Evolutionary conservation across 768 basidiomycete genomes (phyloP).

Genomic region (Suillus discolor): DNA sequence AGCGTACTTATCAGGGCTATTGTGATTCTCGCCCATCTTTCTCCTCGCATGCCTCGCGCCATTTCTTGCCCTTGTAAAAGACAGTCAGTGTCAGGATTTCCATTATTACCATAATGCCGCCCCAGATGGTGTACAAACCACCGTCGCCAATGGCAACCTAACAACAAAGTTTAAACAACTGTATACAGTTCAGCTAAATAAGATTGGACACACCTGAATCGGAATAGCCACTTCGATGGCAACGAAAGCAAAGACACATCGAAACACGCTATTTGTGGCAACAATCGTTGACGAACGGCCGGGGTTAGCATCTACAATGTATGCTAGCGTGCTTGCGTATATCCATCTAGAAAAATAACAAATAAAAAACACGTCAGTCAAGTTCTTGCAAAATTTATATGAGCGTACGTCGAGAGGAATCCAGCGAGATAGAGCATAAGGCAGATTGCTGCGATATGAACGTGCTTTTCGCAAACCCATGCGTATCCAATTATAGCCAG

Average conservation of each 20-base stretch:
- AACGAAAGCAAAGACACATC: constrained; percentile 65
- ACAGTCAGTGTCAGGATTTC: constrained; percentile 57
- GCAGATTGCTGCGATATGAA: constrained; percentile 66
- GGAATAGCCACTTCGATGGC: constrained; percentile 74
- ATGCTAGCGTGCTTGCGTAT: constrained; percentile 71
- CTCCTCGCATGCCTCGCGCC: constrained; percentile 52
- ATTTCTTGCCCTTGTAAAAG: constrained; percentile 53
- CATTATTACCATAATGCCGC: constrained; percentile 50
- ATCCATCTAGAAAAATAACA: constrained; percentile 38
- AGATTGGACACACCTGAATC: constrained; percentile 42
- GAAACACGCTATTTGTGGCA: constrained; percentile 72
- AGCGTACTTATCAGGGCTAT: background rate
- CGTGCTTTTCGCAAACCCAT: constrained; percentile 65
- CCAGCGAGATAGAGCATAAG: constrained; percentile 70
- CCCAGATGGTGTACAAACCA: constrained; percentile 45
- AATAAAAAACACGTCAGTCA: background rate
- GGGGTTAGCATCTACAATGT: constrained; percentile 80
- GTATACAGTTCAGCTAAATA: background rate
- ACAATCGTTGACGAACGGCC: constrained; percentile 75
- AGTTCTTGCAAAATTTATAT: background rate
- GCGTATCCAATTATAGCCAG: constrained; percentile 64
- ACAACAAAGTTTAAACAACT: constrained; percentile 21
- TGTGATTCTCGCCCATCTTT: constrained; percentile 30
- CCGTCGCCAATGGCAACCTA: constrained; percentile 10
- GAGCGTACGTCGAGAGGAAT: constrained; percentile 64